phyloP scores from a whole-genome alignment of 2,329 filamentous ascomycete genomes.

The Diaporthe citri region DNA sequence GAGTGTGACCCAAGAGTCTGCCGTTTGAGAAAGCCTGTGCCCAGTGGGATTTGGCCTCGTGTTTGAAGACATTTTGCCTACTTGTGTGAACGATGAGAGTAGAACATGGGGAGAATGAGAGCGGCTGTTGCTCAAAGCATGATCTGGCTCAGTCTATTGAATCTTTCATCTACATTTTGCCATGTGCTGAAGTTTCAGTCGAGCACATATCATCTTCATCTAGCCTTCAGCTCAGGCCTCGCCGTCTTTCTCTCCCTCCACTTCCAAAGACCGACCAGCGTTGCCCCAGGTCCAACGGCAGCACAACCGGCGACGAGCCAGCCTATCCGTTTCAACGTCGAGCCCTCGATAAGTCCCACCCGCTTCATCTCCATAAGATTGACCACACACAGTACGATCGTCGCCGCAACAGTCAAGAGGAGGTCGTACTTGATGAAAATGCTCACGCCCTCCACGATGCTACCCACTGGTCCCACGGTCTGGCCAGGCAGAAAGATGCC shows the following conservation, averaged over 20 bases:
- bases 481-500: neutral
- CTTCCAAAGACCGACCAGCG: conserved; percentile 21
- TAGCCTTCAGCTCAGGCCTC: neutral
- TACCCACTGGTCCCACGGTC: neutral
- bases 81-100: neutral
- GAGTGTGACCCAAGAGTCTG: neutral
- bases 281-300: conserved; percentile 20
- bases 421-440: conserved; percentile 29
- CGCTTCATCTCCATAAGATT: conserved; percentile 9
- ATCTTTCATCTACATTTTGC: neutral
- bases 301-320: neutral
- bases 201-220: neutral
- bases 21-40: neutral
- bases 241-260: conserved; percentile 30
- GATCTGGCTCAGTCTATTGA: neutral
- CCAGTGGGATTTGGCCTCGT: neutral
- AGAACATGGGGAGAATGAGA: neutral
- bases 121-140: neutral
- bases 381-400: conserved; percentile 1
- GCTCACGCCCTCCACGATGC: conserved; percentile 1
- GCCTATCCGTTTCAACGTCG: neutral
- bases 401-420: conserved; percentile 10
- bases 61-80: neutral
- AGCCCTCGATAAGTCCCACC: neutral
- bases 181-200: too few species aligned